Evolutionary conservation across 371 early-diverging fungal genomes (phyloP).

Genomic region (Circinella minor): DNA sequence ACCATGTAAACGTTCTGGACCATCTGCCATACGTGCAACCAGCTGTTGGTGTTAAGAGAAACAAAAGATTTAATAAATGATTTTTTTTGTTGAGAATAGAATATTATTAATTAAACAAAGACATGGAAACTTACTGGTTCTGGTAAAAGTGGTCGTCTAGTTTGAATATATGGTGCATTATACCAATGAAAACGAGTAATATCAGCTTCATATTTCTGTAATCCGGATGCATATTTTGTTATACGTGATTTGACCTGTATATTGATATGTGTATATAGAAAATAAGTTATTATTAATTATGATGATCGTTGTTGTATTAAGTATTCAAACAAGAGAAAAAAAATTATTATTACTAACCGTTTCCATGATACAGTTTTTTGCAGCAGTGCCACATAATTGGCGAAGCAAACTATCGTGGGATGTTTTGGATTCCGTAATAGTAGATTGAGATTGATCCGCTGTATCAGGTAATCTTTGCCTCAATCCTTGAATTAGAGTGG

Average conservation of each 20-base stretch:
- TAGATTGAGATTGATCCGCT: neutral
- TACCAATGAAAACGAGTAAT: slow-evolving; percentile 29
- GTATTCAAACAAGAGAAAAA: neutral
- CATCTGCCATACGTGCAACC: slow-evolving; percentile 13
- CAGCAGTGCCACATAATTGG: neutral
- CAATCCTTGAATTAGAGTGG: neutral
- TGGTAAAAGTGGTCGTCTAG: slow-evolving; percentile 18
- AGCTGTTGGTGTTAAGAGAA: neutral
- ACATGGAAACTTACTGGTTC: neutral
- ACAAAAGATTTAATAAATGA: no score
- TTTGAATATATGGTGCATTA: slow-evolving; percentile 26
- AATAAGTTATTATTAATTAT: neutral
- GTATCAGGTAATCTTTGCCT: neutral
- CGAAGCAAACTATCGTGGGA: neutral
- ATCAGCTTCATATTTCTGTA: slow-evolving; percentile 9
- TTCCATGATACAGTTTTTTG: neutral
- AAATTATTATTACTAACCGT: neutral
- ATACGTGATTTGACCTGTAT: neutral
- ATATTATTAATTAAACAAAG: neutral
- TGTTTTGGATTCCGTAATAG: neutral
- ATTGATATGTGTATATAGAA: no score
- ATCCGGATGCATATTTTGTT: neutral
- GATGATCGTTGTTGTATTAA: neutral
- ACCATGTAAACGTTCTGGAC: slow-evolving; percentile 11
- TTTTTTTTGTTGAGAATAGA: neutral